A percentile compares a stretch with the other conserved stretches of the same genome.
phyloP scores from a whole-genome alignment of 176 grass and related monocot species.

The Rhynchospora pubera region DNA sequence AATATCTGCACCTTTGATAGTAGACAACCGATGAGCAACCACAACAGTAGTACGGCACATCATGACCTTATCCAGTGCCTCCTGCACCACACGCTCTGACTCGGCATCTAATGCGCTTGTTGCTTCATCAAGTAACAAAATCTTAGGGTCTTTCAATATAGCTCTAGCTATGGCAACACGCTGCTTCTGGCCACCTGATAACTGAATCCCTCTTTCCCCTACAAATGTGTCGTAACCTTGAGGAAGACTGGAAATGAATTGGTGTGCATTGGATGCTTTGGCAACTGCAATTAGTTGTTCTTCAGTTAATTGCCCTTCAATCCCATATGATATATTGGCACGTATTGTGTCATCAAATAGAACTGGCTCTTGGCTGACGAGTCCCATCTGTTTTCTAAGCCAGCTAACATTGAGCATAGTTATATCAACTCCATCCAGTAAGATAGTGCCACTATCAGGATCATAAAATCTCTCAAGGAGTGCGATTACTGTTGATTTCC shows the following conservation, averaged over 20 bases:
- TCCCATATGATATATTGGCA: constrained; percentile 66
- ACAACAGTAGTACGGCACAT: constrained; percentile 64
- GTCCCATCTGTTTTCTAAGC: constrained; percentile 62
- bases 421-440: constrained; percentile 56
- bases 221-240: constrained; percentile 67
- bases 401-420: constrained; percentile 52
- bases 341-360: constrained; percentile 76
- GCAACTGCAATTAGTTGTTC: constrained; percentile 54
- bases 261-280: constrained; percentile 64
- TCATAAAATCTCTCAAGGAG: constrained; percentile 74
- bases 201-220: constrained; percentile 59
- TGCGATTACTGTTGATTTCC: constrained; percentile 66
- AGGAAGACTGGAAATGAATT: constrained; percentile 66
- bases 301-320: constrained; percentile 45
- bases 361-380: constrained; percentile 79
- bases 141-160: constrained; percentile 60
- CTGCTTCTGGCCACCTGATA: constrained; percentile 84
- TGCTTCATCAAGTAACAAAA: constrained; percentile 74
- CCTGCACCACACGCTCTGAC: constrained; percentile 69
- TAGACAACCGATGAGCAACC: constrained; percentile 66
- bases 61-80: constrained; percentile 63
- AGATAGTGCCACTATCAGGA: constrained; percentile 53
- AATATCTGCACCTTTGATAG: constrained; percentile 57
- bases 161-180: constrained; percentile 64
- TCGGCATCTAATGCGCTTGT: constrained; percentile 75